Evolutionary conservation across 2,329 filamentous ascomycete genomes (phyloP).

Genomic region (Calonectria fujianensis): DNA sequence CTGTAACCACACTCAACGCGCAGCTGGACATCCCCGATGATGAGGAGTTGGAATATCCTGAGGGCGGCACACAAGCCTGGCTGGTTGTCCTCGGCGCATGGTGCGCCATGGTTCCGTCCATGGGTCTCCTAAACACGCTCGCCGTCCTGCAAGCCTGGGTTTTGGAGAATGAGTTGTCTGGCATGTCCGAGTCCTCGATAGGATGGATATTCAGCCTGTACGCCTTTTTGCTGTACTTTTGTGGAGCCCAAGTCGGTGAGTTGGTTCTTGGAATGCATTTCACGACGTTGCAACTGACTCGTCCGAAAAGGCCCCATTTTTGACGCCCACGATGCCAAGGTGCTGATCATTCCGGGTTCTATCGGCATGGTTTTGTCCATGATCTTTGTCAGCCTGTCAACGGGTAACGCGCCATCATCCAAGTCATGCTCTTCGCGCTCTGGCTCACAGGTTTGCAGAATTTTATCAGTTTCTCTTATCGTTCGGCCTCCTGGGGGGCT

Average conservation of each 20-base stretch:
- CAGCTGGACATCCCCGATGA: neutral
- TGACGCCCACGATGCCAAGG: slow-evolving; percentile 78
- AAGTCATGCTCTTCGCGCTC: neutral
- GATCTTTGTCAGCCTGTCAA: slow-evolving; percentile 76
- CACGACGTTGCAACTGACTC: neutral
- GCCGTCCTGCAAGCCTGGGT: slow-evolving; percentile 82
- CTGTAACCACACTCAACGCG: neutral
- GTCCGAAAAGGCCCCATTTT: slow-evolving; percentile 72
- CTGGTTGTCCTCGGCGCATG: slow-evolving; percentile 83
- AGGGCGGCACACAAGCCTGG: slow-evolving; percentile 81
- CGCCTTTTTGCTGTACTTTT: slow-evolving; percentile 82
- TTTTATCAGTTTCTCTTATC: slow-evolving; percentile 84
- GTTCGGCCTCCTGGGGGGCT: slow-evolving; percentile 79
- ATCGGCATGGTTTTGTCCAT: slow-evolving; percentile 73
- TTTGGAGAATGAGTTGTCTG: slow-evolving; percentile 75
- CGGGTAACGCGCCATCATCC: slow-evolving; percentile 56
- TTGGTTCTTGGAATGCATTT: neutral
- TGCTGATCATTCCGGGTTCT: slow-evolving; percentile 75
- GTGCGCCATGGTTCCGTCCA: slow-evolving; percentile 77
- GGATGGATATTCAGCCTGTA: slow-evolving; percentile 86
- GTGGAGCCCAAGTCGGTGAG: slow-evolving; percentile 78
- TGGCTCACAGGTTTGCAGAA: slow-evolving; percentile 56
- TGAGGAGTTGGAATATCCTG: slow-evolving; percentile 71
- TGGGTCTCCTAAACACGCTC: slow-evolving; percentile 80
- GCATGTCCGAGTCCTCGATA: slow-evolving; percentile 74